Percentiles rank a stretch among this genome's conserved stretches.
These are phyloP conservation scores for Talaromyces ruber DNA, from an alignment of 495 filamentous ascomycete genomes.

Conservation along the genomic window DNA sequence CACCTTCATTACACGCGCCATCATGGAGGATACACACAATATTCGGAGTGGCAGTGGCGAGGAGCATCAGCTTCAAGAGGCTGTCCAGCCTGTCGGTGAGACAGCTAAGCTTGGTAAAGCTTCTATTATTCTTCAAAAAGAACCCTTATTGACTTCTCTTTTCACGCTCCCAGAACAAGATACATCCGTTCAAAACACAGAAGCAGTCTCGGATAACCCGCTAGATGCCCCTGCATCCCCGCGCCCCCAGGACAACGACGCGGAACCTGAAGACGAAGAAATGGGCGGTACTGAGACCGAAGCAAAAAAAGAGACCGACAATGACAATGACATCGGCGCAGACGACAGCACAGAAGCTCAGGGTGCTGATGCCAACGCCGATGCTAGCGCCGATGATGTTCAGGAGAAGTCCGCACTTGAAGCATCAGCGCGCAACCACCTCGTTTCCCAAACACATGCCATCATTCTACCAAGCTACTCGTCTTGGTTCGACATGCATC, in stretches of 20 bases:
- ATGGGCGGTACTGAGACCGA: constrained; percentile 67
- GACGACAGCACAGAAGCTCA: constrained; percentile 28
- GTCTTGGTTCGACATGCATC: constrained; percentile 97
- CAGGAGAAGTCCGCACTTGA: constrained; percentile 75
- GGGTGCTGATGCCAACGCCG: constrained; percentile 34
- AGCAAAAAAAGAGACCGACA: constrained; percentile 49
- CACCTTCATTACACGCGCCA: background rate
- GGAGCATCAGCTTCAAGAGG: constrained; percentile 18
- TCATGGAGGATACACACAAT: background rate
- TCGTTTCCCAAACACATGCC: constrained; percentile 83
- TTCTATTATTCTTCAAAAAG: constrained; percentile 2
- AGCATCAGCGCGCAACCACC: constrained; percentile 76
- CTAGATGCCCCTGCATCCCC: constrained; percentile 78
- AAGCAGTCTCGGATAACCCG: constrained; percentile 59
- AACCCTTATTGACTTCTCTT: constrained; percentile 3
- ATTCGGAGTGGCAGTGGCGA: constrained; percentile 11
- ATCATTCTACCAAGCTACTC: constrained; percentile 96
- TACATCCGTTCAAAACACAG: constrained; percentile 17
- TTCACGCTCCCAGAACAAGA: constrained; percentile 21
- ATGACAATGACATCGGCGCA: constrained; percentile 32
- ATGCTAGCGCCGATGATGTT: constrained; percentile 36
- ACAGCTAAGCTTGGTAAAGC: constrained; percentile 24
- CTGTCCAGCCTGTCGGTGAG: constrained; percentile 20
- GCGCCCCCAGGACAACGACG: constrained; percentile 53
- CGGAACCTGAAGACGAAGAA: constrained; percentile 68